Percentiles rank a stretch among this genome's conserved stretches.
These are phyloP conservation scores for Microcyclospora tardicrescens DNA, from an alignment of 2,329 filamentous ascomycete genomes.

Conservation along the genomic window DNA sequence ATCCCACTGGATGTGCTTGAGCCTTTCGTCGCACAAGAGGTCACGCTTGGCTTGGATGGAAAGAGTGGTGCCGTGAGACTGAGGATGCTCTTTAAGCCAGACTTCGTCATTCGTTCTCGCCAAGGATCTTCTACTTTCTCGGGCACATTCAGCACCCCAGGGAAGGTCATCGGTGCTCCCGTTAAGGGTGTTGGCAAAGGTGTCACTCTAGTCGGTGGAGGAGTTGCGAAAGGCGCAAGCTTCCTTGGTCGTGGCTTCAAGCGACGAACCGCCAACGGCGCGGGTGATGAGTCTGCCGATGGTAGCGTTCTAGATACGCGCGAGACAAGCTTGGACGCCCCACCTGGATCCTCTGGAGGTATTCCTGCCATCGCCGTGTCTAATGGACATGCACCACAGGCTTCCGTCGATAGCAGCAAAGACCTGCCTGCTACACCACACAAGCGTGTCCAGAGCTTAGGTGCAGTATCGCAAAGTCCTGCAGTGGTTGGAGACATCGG, in stretches of 20 bases:
- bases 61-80: constrained; percentile 76
- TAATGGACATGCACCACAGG: constrained; percentile 10
- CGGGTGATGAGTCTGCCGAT: constrained; percentile 19
- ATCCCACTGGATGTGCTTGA: constrained; percentile 72
- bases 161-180: constrained; percentile 87
- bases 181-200: constrained; percentile 82
- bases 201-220: constrained; percentile 56
- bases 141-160: constrained; percentile 74
- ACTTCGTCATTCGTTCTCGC: constrained; percentile 74
- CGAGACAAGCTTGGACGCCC: constrained; percentile 18
- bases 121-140: constrained; percentile 90
- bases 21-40: constrained; percentile 69
- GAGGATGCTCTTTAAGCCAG: constrained; percentile 80
- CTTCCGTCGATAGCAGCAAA: constrained; percentile 14
- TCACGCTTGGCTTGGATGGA: constrained; percentile 65
- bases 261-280: constrained; percentile 48
- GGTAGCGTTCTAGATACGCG: constrained; percentile 12
- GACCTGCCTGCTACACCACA: constrained; percentile 26
- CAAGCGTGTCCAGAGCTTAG: constrained; percentile 34
- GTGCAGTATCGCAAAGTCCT: constrained; percentile 14
- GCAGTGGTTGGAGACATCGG: constrained; percentile 45
- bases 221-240: constrained; percentile 77
- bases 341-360: neutral
- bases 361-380: constrained; percentile 9
- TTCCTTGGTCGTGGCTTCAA: constrained; percentile 81